Evolutionary conservation across 2,329 filamentous ascomycete species (phyloP).

Genomic region (Cadophora sp.): DNA sequence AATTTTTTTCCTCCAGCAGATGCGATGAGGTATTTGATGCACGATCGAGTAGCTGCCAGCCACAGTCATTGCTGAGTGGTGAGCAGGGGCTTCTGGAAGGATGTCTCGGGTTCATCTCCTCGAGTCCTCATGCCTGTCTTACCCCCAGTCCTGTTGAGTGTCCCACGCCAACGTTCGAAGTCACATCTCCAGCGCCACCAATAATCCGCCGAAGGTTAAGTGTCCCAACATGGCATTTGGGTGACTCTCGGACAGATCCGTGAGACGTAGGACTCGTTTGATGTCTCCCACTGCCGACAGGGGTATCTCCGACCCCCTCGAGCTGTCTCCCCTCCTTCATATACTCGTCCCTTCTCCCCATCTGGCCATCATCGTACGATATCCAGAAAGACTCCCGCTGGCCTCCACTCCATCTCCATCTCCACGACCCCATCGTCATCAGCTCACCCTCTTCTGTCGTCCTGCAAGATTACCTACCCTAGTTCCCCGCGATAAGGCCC

Average conservation of each 20-base stretch:
- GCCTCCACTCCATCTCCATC: constrained; percentile 5
- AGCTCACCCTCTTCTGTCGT: background rate
- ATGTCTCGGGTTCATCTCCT: constrained; percentile 21
- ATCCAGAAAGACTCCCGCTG: background rate
- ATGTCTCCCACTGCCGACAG: constrained; percentile 18
- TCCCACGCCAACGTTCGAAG: constrained; percentile 2
- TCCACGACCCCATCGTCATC: background rate
- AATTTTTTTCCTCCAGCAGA: constrained; percentile 12
- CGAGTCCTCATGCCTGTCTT: background rate
- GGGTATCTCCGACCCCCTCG: constrained; percentile 4
- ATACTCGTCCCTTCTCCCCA: constrained; percentile 18
- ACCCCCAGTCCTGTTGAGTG: background rate
- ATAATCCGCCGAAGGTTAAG: background rate
- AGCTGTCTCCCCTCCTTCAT: constrained; percentile 22
- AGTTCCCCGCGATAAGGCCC: constrained; percentile 6
- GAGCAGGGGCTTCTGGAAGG: constrained; percentile 20
- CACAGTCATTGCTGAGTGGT: constrained; percentile 12
- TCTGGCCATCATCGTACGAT: constrained; percentile 18
- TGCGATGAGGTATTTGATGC: constrained; percentile 14
- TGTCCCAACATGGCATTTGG: constrained; percentile 7
- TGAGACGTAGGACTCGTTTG: constrained; percentile 27
- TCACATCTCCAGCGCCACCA: constrained; percentile 14
- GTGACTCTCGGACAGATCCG: constrained; percentile 31
- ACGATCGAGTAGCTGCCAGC: background rate
- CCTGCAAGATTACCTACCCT: background rate